Evolutionary conservation across 225 moss, liverwort and hornwort species (phyloP), one percentile per base, ranked within the genome.

Genomic region (Physcomitrellopsis africana): DNA sequence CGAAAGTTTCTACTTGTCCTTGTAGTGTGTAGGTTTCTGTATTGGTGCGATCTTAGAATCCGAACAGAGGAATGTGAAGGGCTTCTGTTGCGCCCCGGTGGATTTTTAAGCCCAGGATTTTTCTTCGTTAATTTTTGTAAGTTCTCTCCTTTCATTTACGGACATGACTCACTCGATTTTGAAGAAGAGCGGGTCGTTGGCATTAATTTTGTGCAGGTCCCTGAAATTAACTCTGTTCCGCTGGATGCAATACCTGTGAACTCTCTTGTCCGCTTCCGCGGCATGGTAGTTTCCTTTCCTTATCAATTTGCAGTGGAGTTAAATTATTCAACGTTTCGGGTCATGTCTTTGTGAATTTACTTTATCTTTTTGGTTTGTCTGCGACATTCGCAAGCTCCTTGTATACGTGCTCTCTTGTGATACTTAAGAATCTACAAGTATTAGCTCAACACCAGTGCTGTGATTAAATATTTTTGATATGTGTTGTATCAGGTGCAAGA

Each of bases 251-350:
- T 99, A 61, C 92, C 99, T 47, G 67, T 77, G 55, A 92, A 93
- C 55, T 90, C 87, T 66, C 90, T 99, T 15, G 95, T 99, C 60
- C 90, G 95, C 63, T 99, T 93, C 73, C 92, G 95, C 58, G 95
- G 99, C 75, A 90, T 99, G 99, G 97, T 93, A 83, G n/a, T 43
- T 12, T 55, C 8, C 12, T 1, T 63, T 63, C 23, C 17, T 1
- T 15, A 11, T 54, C 18, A 66, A 58, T 9, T 48, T 60, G 6
- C 48, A 42, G 10, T 60, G 17, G 23, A 59, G 43, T 48, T 15
- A 67, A 32, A 48, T 20, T 14, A 37, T 41, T 37, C 68, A 17
- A 24, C 41, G 49, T 60, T 1, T 37, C 47, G 15, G 59, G 41
- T 65, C 9, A 19, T 7, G 8, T 56, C 9, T 23, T 55, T 26